Conservation (phyloP, 2,329 filamentous ascomycete genomes). For the Fusarium sp. region DNA sequence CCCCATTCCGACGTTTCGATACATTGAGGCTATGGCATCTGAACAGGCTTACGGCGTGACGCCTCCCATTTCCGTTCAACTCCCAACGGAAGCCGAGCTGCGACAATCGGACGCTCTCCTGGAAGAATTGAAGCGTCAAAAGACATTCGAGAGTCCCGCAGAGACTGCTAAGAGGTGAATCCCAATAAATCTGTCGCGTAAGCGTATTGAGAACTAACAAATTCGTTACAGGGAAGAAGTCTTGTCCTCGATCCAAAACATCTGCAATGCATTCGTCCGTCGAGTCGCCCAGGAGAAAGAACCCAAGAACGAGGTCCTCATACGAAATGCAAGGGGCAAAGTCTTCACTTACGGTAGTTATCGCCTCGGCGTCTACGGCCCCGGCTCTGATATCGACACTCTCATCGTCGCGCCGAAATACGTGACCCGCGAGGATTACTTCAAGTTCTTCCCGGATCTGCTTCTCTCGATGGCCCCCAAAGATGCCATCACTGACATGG, state of each 20-base stretch:
- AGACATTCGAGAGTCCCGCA: slow-evolving; percentile 86
- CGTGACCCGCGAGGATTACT: slow-evolving; percentile 90
- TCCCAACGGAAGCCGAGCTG: slow-evolving; percentile 81
- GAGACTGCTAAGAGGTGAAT: slow-evolving; percentile 84
- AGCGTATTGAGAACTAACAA: slow-evolving; percentile 9
- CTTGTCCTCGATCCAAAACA: slow-evolving; percentile 78
- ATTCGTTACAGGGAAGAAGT: slow-evolving; percentile 57
- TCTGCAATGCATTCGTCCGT: slow-evolving; percentile 88
- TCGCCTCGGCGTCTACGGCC: slow-evolving; percentile 90
- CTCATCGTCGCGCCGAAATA: slow-evolving; percentile 92
- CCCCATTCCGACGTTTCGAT: slow-evolving; percentile 1
- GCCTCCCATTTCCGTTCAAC: slow-evolving; percentile 78
- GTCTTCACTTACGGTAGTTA: slow-evolving; percentile 98
- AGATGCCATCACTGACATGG: slow-evolving; percentile 85
- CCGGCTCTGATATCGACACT: slow-evolving; percentile 97
- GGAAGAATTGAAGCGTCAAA: slow-evolving; percentile 84
- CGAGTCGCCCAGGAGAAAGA: slow-evolving; percentile 79
- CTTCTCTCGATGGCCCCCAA: slow-evolving; percentile 79
- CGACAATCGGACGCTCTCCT: slow-evolving; percentile 81
- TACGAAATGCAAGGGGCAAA: slow-evolving; percentile 87
- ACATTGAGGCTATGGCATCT: slow-evolving; percentile 45
- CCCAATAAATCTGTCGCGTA: neutral
- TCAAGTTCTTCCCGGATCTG: slow-evolving; percentile 83
- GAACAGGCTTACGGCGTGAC: slow-evolving; percentile 73
- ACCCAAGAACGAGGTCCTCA: slow-evolving; percentile 75